These are phyloP conservation scores for Microcera coccophila DNA, from an alignment of 2,329 filamentous ascomycete genomes.

Conservation along the genomic window DNA sequence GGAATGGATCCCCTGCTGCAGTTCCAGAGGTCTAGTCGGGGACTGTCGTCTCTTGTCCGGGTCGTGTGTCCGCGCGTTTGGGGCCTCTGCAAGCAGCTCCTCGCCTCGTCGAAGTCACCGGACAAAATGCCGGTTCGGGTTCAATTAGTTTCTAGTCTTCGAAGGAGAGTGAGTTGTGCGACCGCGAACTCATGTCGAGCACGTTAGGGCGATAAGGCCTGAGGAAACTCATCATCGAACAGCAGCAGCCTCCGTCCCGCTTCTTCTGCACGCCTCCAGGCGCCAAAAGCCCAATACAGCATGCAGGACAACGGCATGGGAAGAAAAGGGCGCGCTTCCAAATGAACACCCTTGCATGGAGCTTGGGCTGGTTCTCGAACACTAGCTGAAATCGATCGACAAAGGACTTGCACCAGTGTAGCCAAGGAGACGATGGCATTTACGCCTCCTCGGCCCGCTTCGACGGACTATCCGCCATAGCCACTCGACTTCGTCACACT, in stretches of 20 bases:
- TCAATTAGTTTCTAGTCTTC: too few relatives aligned
- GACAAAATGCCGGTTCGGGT: too few relatives aligned
- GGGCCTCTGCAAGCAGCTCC: too few relatives aligned
- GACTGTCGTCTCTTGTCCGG: too few relatives aligned
- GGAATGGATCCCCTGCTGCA: background rate
- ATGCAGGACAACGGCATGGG: background rate
- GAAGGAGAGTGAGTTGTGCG: too few relatives aligned
- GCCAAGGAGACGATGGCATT: background rate
- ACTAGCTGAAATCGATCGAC: background rate
- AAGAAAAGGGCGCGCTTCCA: background rate
- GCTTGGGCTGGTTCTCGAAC: background rate
- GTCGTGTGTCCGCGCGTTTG: too few relatives aligned
- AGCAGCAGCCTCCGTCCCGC: background rate
- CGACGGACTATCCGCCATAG: too few relatives aligned
- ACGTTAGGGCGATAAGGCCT: background rate
- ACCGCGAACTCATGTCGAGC: too few relatives aligned
- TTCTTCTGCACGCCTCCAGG: background rate
- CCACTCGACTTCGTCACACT: too few relatives aligned
- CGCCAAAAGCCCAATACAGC: background rate
- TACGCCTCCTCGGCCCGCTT: background rate
- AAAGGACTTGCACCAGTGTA: background rate
- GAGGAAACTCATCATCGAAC: background rate
- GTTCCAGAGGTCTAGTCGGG: background rate
- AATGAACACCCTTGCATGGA: background rate
- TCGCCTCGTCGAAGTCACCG: too few relatives aligned